Evolutionary conservation across 768 basidiomycete genomes (phyloP), one percentile per base, ranked within the genome.

Genomic region (Leccinum olivaceopallidum): DNA sequence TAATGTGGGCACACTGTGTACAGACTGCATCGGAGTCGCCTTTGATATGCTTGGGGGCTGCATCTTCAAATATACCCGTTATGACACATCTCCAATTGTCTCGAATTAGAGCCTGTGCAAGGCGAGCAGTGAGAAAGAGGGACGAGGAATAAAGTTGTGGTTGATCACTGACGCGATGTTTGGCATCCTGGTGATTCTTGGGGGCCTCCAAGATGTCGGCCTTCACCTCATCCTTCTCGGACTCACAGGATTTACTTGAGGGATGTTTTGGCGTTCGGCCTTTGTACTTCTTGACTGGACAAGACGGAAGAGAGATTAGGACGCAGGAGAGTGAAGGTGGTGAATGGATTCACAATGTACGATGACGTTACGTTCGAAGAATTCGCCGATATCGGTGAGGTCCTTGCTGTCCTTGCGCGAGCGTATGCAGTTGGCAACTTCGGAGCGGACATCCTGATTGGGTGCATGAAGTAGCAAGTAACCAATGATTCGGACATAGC

Each of bases 1-100:
- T 26, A 24, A 65, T 60, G 18, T 60, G 59, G 4, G 57, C 56
- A 22, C 42, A 58, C 0, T 50, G 24, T 50, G 48, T 24, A 12
- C 4, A 5, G 10, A n/a, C n/a, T 18, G 3, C 18, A 20, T 20
- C 44, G 4, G 44, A 47, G n/a, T n/a, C 10, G 36, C 10, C 36
- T 13, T 13, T 36, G 20, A 51, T 22, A 32, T 22, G 10, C 6
- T 16, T 2, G 6, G 51, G 54, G 13, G 34, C 50, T 12, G 18
- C 13, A 14, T 4, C 1, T 24, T 78, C 76, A 53, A 69, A 63
- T 22, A 34, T 22, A 53, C 70, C 72, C 13, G 73, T 71, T 7
- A 77, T 60, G 10, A 75, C 63, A 58, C 78, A 79, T 51, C 66
- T 71, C 64, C 61, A 75, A 5, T 65, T 68, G 59, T 79, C 77